Base-by-base conservation (phyloP, 2,329 filamentous ascomycete genomes). In the Hymenoscyphus fructigenus region DNA sequence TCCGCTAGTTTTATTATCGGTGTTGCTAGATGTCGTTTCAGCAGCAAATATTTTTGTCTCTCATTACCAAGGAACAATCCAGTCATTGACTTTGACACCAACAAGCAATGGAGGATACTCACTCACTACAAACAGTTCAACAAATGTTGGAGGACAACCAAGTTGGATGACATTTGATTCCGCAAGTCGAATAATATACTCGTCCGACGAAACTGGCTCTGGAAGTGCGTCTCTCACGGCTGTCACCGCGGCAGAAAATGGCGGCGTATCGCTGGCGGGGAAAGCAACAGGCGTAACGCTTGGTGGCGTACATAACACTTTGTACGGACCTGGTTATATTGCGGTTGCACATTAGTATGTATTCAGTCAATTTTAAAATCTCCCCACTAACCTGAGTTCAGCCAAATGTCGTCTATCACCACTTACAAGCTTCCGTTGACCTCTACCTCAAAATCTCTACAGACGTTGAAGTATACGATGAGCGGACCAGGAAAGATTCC, bases 81-180 rank as follows among this genome's bases (percentile, higher is more conserved):
- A 77, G 9, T 78, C 77, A 1, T 72, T 83, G 63, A 73, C 69
- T 23, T 73, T 81, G 65, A 71, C 71, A 50, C 36, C 57, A 28
- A 61, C 28, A 5, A 66, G 64, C 36, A 59, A 57, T 15, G 60
- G 61, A 4, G 58, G 47, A 17, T 68, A 67, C 29, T 63, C 68
- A 4, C 57, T 71, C 23, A 59, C 66, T 23, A 29, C 61, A 15
- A 71, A 74, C 53, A 74, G 70, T 1, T 73, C 74, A 29, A 64
- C 67, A 20, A 79, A 69, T 67, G 64, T 73, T 5, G 76, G 77
- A 17, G 80, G 80, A 66, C 78, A 77, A 3, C 71, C 75, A 20
- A 79, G 76, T 10, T 84, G 81, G 81, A 72, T 83, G 36, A 80
- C 79, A n/a, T 72, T 77, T 32, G 79, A 82, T 65, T 67, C 75